Percentiles rank a stretch among this genome's conserved stretches.
Conservation (phyloP, 2,329 filamentous ascomycete species). For the Xylariaceae sp. region DNA sequence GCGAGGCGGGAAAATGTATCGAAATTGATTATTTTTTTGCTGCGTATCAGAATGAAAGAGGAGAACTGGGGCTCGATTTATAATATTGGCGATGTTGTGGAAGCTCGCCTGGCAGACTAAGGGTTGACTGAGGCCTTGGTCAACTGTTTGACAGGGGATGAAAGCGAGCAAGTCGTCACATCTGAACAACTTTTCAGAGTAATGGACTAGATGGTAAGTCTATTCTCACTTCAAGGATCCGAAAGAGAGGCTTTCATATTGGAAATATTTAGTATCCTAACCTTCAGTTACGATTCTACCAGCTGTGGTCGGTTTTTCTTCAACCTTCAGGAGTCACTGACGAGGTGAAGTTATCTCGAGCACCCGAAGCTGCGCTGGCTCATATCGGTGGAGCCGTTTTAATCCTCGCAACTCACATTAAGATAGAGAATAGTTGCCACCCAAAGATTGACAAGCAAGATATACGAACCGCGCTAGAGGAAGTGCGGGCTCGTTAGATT, state of each 20-base stretch:
- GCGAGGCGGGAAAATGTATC: constrained; percentile 2
- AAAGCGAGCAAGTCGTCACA: not conserved
- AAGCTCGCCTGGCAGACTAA: not conserved
- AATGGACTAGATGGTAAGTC: constrained; percentile 3
- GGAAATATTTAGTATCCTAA: constrained; percentile 3
- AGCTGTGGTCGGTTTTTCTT: no score
- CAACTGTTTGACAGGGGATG: not conserved
- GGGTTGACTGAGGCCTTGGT: constrained; percentile 1
- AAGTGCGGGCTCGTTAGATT: no score
- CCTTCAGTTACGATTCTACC: constrained; percentile 8
- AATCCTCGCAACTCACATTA: no score
- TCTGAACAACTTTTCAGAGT: not conserved
- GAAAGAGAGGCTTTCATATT: not conserved
- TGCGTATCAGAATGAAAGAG: constrained; percentile 2
- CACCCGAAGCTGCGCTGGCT: no score
- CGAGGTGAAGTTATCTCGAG: no score
- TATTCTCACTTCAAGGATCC: not conserved
- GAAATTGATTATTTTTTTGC: not conserved
- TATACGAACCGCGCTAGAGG: no score
- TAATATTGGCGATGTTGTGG: not conserved
- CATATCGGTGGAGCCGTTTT: no score
- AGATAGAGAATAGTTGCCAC: no score
- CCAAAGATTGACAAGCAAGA: no score
- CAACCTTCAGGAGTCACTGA: no score
- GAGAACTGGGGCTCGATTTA: not conserved